Conservation (phyloP, 495 filamentous ascomycete genomes). For the Tetracladium marchalianum region DNA sequence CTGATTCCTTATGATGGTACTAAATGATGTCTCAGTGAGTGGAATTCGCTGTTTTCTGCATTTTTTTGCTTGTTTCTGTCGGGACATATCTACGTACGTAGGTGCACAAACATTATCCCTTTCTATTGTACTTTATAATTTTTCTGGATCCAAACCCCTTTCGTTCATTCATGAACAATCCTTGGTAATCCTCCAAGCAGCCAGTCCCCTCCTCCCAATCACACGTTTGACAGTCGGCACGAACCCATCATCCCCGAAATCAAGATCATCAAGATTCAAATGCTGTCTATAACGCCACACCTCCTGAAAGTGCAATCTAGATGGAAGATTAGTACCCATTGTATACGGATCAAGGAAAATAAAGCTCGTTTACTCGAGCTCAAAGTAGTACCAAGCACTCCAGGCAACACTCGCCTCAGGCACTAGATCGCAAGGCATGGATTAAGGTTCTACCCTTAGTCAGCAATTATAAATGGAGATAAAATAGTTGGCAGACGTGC, state of each 20-base stretch:
- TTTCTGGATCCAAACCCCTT: too few species aligned
- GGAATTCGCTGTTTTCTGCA: too few species aligned
- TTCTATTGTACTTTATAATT: background rate
- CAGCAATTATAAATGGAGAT: too few species aligned
- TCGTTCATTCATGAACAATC: constrained; percentile 6
- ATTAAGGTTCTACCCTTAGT: too few species aligned
- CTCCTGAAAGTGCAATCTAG: constrained; percentile 45
- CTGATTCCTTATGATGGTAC: too few species aligned
- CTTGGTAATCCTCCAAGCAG: constrained; percentile 65
- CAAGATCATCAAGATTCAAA: constrained; percentile 86
- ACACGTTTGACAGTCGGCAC: constrained; percentile 63
- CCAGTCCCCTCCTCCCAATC: constrained; percentile 69
- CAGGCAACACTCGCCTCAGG: too few species aligned
- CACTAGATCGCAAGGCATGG: too few species aligned
- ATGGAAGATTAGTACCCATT: constrained; percentile 21
- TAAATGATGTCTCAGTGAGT: too few species aligned
- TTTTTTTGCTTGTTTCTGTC: too few species aligned
- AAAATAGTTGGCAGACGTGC: too few species aligned
- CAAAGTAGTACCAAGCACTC: too few species aligned
- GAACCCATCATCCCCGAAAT: constrained; percentile 79
- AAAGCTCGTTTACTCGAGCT: too few species aligned
- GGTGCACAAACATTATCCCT: background rate
- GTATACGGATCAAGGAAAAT: constrained; percentile 58
- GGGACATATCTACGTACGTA: background rate
- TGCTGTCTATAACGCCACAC: constrained; percentile 68